Evolutionary conservation across 179 eudicot genomes (phyloP).

Genomic region (Heliamphora ciliata): DNA sequence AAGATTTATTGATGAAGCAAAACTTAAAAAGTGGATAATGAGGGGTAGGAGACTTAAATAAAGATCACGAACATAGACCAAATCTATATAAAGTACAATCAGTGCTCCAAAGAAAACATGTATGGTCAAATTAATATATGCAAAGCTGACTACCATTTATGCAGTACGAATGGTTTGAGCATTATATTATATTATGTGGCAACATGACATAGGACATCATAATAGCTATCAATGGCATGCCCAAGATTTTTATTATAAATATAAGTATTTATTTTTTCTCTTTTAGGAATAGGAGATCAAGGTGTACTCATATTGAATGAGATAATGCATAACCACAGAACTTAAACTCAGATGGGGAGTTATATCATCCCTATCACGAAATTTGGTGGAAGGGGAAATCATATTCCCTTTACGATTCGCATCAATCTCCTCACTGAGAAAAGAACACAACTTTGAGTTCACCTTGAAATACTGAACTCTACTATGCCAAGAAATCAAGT

Average conservation of each 20-base stretch:
- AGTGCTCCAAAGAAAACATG: not conserved
- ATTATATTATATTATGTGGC: not conserved
- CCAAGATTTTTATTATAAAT: not conserved
- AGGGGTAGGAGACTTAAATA: not conserved
- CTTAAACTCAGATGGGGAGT: no score
- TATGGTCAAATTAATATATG: not conserved
- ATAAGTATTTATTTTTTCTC: not conserved
- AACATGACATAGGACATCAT: not conserved
- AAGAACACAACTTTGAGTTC: no score
- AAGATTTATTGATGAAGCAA: slow-evolving; percentile 2
- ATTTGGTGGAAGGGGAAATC: no score
- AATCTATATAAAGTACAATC: not conserved
- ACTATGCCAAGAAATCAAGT: no score
- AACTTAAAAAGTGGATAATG: not conserved
- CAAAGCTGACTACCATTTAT: not conserved
- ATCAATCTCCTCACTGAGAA: no score
- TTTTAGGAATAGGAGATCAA: no score
- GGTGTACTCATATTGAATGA: no score
- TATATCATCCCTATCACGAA: no score
- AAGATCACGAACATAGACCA: not conserved
- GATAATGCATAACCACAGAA: no score
- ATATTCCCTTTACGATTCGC: no score
- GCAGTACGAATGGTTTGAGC: not conserved
- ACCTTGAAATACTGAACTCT: no score
- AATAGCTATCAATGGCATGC: not conserved